Evolutionary conservation across 441 rosid genomes (phyloP).

Genomic region (Syzygium malaccense): DNA sequence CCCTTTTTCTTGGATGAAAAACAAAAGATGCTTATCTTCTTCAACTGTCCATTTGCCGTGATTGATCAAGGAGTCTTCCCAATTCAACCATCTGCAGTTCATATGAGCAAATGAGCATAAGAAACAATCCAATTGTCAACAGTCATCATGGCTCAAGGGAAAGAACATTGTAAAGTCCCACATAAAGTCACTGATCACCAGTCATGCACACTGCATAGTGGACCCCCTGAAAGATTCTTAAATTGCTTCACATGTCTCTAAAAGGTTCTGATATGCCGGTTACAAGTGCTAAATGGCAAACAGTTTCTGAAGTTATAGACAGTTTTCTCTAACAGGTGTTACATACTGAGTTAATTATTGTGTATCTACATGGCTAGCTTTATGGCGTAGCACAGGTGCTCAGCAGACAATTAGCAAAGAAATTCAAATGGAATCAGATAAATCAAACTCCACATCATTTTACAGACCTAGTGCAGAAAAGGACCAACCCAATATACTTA

Average conservation of each 20-base stretch:
- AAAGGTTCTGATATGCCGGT: background rate
- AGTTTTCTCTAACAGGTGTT: background rate
- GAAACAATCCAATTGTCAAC: background rate
- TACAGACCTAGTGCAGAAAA: background rate
- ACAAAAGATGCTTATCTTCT: slow-evolving; percentile 65
- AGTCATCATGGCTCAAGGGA: background rate
- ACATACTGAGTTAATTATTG: background rate
- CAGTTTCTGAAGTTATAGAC: background rate
- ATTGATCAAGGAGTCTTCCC: slow-evolving; percentile 78
- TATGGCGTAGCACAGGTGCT: background rate
- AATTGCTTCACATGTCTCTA: background rate
- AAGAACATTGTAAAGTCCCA: background rate
- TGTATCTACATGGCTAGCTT: background rate
- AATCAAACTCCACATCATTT: background rate
- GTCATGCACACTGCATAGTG: background rate
- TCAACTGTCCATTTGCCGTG: slow-evolving; percentile 46
- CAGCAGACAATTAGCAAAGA: background rate
- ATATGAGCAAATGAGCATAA: background rate
- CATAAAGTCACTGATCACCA: background rate
- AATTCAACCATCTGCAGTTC: slow-evolving; percentile 74
- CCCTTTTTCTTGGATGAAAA: slow-evolving; percentile 54
- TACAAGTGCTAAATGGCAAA: background rate
- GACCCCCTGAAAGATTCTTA: background rate
- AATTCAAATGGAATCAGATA: background rate
- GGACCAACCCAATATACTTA: background rate